phyloP scores from a whole-genome alignment of 2,329 filamentous ascomycete genomes.

The Fusarium nurragi region DNA sequence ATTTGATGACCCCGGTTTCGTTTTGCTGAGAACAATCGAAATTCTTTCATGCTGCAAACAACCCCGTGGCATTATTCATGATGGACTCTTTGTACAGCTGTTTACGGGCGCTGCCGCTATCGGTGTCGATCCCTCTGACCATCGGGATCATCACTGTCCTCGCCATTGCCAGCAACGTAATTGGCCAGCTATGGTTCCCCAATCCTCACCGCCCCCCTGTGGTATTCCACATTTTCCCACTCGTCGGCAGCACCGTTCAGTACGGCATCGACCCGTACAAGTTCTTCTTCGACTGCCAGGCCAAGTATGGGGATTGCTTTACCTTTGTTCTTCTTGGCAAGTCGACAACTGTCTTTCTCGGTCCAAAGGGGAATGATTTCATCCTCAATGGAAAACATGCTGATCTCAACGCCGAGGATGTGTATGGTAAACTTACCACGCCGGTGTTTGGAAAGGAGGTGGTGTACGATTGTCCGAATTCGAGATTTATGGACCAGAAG shows the following conservation, averaged over 20 bases:
- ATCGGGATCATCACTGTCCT: constrained; percentile 57
- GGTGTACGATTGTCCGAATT: constrained; percentile 88
- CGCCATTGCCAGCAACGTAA: constrained; percentile 78
- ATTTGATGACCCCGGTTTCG: neutral
- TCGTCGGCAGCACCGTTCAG: constrained; percentile 88
- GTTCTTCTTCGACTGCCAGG: constrained; percentile 80
- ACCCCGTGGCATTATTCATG: rapidly evolving
- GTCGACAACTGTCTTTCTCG: constrained; percentile 85
- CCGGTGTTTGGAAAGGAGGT: constrained; percentile 83
- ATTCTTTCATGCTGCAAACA: neutral
- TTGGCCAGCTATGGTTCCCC: constrained; percentile 80
- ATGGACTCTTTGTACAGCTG: constrained; percentile 12
- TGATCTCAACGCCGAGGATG: constrained; percentile 89
- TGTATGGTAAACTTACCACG: constrained; percentile 80
- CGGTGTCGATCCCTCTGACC: constrained; percentile 50
- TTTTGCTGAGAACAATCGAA: neutral
- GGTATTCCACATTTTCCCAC: constrained; percentile 81
- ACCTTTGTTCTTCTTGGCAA: constrained; percentile 88
- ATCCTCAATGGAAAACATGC: constrained; percentile 89
- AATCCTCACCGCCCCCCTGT: constrained; percentile 82
- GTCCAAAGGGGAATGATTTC: constrained; percentile 86
- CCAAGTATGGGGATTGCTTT: constrained; percentile 89
- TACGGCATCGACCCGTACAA: constrained; percentile 93
- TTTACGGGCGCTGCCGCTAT: constrained; percentile 12
- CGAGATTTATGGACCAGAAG: constrained; percentile 95